These are phyloP conservation scores for Rhizopus stolonifer DNA, from an alignment of 371 early-diverging fungal genomes.

Conservation along the genomic window DNA sequence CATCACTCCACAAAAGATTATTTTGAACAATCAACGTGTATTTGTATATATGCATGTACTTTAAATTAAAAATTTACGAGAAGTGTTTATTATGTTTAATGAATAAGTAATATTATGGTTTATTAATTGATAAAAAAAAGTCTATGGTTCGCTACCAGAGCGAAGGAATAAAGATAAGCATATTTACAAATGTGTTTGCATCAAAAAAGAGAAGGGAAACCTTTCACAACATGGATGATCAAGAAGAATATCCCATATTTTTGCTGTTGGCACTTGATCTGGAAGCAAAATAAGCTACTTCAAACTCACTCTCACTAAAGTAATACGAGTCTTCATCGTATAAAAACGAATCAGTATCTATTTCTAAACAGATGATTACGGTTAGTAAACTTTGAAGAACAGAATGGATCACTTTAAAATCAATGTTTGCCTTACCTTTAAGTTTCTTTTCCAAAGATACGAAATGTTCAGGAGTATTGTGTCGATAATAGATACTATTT, in stretches of 20 bases:
- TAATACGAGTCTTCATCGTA: slow-evolving; percentile 14
- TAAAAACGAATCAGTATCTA: background rate
- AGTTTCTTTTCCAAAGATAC: slow-evolving; percentile 42
- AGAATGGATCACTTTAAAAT: background rate
- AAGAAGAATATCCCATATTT: background rate
- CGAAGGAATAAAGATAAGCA: no score
- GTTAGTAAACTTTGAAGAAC: background rate
- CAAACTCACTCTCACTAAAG: slow-evolving; percentile 17
- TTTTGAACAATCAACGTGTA: no score
- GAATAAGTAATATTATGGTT: no score
- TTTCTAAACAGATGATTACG: background rate
- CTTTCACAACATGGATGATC: background rate
- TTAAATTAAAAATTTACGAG: no score
- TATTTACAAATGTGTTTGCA: no score
- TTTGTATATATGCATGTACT: no score
- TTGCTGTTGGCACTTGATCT: slow-evolving; percentile 15
- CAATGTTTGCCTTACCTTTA: slow-evolving; percentile 20
- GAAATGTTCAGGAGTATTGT: slow-evolving; percentile 42
- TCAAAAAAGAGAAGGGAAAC: background rate
- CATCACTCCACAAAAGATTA: no score
- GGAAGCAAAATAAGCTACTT: slow-evolving; percentile 18
- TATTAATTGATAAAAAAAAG: no score
- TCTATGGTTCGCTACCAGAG: no score
- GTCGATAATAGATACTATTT: slow-evolving; percentile 49
- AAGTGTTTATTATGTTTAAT: no score